Base-by-base conservation (phyloP, 257 asterid genomes). In the Solanum piurae region DNA sequence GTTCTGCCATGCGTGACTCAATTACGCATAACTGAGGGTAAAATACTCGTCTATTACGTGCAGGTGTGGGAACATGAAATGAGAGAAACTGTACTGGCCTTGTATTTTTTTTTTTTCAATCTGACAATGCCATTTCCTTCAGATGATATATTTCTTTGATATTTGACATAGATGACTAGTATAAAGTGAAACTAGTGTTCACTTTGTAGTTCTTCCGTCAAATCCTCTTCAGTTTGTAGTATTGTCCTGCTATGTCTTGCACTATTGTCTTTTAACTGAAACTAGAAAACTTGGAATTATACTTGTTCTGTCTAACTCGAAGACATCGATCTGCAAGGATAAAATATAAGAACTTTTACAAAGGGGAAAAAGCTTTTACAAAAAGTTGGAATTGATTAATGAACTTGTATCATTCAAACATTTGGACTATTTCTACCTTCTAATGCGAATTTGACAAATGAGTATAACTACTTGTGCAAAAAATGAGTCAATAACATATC, bases 1-100 rank as follows among this genome's bases (percentile, higher is more conserved):
- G 88, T 46, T 89, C 90, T 58, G 93, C 93, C 52, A 91, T 92
- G 72, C 94, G 87, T 85, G 89, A 96, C 66, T 93, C 98, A 64
- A 93, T 96, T 6, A 18, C 4, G 10, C 31, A 37, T 9, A 37
- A 36, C 14, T 46, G 14, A 74, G 27, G 27, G 83, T 13, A 12
- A 12, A 12, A 29, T 68, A 7, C 23, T 68, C 4, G 38, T 29
- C 37, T 68, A 6, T 34, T 68, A 68, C 9, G 3, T 29, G 38
- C 37, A 29, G 75, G 37, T 68, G 75, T 13, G 37, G 23, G 75
- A 68, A 29, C 38, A 12, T 68, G 11, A 29, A 13, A 29, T 68
- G 75, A 29, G 38, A 68, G 3, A 29, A 27, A 14, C 23, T 68
- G 6, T 68, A 29, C 21, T 29, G 75, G 11, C 23, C 21, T 9